Percentiles rank a stretch among this genome's conserved stretches.
These are phyloP conservation scores for Sugiyamaella smithiae DNA, from an alignment of 805 yeast species.

Conservation along the genomic window DNA sequence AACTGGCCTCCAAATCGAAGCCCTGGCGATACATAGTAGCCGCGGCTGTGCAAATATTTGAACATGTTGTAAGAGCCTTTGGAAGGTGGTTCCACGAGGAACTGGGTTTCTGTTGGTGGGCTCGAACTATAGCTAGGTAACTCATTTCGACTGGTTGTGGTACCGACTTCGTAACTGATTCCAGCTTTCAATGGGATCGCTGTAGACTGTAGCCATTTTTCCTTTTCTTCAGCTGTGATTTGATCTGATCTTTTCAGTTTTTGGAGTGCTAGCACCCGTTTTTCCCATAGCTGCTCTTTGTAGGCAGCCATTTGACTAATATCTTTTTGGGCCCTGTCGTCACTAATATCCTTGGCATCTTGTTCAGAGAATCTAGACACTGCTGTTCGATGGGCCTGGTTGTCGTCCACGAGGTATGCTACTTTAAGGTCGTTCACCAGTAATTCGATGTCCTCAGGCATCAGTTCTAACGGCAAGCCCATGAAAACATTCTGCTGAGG, in stretches of 20 bases:
- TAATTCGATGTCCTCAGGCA: slow-evolving; percentile 72
- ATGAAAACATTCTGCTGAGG: slow-evolving; percentile 91
- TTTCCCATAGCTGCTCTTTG: slow-evolving; percentile 18
- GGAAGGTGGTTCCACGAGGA: slow-evolving; percentile 3
- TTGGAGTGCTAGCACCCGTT: slow-evolving; percentile 20
- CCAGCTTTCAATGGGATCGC: slow-evolving; percentile 16
- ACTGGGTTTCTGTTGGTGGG: neutral
- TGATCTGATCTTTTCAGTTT: slow-evolving; percentile 7
- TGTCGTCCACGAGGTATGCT: slow-evolving; percentile 43
- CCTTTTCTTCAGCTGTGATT: slow-evolving; percentile 14
- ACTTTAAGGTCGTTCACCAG: slow-evolving; percentile 47
- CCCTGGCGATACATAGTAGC: slow-evolving; percentile 73
- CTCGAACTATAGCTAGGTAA: slow-evolving; percentile 6
- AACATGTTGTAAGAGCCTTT: slow-evolving; percentile 37
- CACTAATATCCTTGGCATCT: slow-evolving; percentile 19
- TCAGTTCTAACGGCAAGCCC: slow-evolving; percentile 75
- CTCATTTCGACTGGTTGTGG: slow-evolving; percentile 10
- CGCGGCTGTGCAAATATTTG: slow-evolving; percentile 41
- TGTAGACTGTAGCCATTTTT: slow-evolving; percentile 10
- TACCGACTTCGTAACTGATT: slow-evolving; percentile 10
- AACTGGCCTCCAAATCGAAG: slow-evolving; percentile 86
- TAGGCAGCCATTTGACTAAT: slow-evolving; percentile 22
- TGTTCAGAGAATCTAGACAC: slow-evolving; percentile 16
- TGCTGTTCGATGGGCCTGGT: slow-evolving; percentile 30
- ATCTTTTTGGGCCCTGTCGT: slow-evolving; percentile 19